Evolutionary conservation across 352 stramenopile genomes (phyloP), one percentile per base, ranked within the genome.

Genomic region (Phytophthora cajani): DNA sequence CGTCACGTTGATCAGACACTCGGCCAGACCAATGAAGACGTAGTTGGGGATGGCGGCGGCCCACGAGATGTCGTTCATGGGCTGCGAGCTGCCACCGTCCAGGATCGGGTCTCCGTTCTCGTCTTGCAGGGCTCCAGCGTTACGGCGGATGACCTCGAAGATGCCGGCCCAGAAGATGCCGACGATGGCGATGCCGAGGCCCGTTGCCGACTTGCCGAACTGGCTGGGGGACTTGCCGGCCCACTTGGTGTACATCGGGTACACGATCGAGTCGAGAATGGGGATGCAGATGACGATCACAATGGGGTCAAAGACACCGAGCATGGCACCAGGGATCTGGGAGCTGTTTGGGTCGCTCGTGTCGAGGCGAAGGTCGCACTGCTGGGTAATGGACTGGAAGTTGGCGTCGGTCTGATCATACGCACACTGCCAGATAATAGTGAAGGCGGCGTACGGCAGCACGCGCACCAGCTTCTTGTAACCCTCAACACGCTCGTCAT

Each of bases 361-460:
- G 62, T 64, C 67, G 40, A 78, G 72, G 58, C 81, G 81, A 51
- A 85, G 58, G 56, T 89, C 81, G 50, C 73, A 81, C 65, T 89
- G 81, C 68, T 89, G 81, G 3, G 78, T 81, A 65, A 89, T 89
- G 5, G 76, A 71, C 69, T 89, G 81, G 69, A 84, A 85, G 69
- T 89, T 89, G 74, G 74, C 81, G 62, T 85, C 78, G 5, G 69
- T 80, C 69, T 89, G 81, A 64, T 89, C 78, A 49, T 89, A 84
- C 8, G 74, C 72, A 25, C 73, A 79, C 8, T 83, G 60, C 81
- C 81, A 89, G 50, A 89, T 79, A 60, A 89, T 82, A 5, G 71
- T 86, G 67, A 80, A 89, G 0, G 79, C 72, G 16, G 76, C 67
- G 51, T 85, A 89, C 8, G 81, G 81, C 19, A 89, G 56, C 21